A percentile compares a stretch with the other conserved stretches of the same genome.
Conservation (phyloP, 2,329 filamentous ascomycete genomes). For the Alternaria conjuncta region DNA sequence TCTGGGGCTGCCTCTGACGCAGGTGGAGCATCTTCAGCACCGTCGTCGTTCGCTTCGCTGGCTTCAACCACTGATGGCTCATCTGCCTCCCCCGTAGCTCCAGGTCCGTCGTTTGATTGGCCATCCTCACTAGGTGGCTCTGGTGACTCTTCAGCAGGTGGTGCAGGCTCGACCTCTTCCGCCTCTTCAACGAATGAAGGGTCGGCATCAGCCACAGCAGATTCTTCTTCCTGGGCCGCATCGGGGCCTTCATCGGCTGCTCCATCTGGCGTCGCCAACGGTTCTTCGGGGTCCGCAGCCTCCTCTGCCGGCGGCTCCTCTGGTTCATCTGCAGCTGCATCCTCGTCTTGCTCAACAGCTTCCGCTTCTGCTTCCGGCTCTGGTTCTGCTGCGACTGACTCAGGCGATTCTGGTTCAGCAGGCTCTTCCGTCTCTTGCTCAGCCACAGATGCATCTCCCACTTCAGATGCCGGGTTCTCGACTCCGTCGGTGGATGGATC, state of each 20-base stretch:
- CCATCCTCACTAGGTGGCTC: constrained; percentile 1
- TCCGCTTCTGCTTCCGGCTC: not conserved
- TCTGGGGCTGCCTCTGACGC: not conserved
- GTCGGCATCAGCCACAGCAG: not conserved
- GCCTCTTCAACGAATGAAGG: not conserved
- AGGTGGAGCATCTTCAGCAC: not conserved
- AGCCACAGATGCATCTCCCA: not conserved
- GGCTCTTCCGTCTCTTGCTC: not conserved
- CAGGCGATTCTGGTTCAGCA: constrained; percentile 5
- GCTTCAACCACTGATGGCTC: not conserved
- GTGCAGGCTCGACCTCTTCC: not conserved
- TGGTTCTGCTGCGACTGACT: not conserved
- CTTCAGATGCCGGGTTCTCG: not conserved
- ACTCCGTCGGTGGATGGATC: not conserved
- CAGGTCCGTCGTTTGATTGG: not conserved
- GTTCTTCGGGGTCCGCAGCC: not conserved
- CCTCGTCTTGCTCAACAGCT: not conserved
- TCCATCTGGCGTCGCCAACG: not conserved
- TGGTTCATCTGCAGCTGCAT: not conserved
- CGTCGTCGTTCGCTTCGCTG: not conserved
- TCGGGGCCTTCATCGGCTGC: not conserved
- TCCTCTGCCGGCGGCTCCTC: not conserved
- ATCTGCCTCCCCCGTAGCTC: not conserved
- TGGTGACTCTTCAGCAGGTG: not conserved
- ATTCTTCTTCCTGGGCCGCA: not conserved